These are phyloP conservation scores for Sindora glabra DNA, from an alignment of 306 rosid species.

Conservation along the genomic window DNA sequence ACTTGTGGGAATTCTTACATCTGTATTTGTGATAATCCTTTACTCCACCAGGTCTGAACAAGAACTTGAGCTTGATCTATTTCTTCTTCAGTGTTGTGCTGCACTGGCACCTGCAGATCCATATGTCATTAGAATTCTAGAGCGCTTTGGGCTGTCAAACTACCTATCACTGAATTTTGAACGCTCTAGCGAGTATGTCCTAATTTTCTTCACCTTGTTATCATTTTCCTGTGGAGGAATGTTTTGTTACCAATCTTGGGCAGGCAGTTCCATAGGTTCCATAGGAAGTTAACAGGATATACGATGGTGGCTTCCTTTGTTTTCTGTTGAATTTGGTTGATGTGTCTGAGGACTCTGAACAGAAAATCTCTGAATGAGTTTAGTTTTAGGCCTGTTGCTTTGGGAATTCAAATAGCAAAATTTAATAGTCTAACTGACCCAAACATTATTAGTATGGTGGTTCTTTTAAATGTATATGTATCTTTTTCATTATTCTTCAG, in stretches of 20 bases:
- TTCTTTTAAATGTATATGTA: no score
- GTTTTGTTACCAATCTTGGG: constrained; percentile 6
- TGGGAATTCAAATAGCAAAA: no score
- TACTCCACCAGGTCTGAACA: constrained; percentile 79
- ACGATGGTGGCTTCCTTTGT: not conserved
- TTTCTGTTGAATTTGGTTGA: not conserved
- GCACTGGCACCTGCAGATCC: constrained; percentile 84
- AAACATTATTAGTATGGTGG: not conserved
- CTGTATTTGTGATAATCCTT: constrained; percentile 4
- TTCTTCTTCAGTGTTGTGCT: constrained; percentile 96
- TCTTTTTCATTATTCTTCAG: no score
- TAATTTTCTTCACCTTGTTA: constrained; percentile 4
- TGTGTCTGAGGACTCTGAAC: not conserved
- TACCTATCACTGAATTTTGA: constrained; percentile 64
- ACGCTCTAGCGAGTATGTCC: constrained; percentile 61
- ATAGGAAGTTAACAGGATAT: not conserved
- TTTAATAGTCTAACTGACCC: not conserved
- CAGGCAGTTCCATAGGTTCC: not conserved
- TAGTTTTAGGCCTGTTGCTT: no score
- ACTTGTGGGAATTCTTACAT: not conserved
- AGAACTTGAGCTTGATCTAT: constrained; percentile 85
- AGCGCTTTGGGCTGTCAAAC: constrained; percentile 74
- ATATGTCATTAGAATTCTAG: constrained; percentile 64
- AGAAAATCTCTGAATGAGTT: no score
- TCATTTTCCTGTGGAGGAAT: constrained; percentile 9